Evolutionary conservation across 2,329 filamentous ascomycete species (phyloP), one percentile per base, ranked within the genome.

Genomic region (Thermoascus crustaceus): DNA sequence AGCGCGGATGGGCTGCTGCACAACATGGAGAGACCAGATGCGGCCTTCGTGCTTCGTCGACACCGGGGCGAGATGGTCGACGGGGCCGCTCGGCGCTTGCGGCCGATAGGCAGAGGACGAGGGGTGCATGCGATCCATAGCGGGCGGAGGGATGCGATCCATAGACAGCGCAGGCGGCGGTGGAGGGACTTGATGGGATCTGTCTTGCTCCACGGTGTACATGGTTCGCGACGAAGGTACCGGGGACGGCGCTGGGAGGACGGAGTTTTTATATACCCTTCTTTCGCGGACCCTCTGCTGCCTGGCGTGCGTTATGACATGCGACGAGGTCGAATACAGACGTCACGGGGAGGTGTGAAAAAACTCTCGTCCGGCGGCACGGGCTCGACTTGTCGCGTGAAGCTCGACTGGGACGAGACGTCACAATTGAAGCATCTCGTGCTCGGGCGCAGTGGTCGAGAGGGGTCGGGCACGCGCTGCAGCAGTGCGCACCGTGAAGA

Each of bases 1-100:
- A 46, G 91, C 91, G 51, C 91, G 79, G 51, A 85, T 74, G 33
- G 91, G 91, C 61, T 96, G 87, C 66, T 98, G 91, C 47, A 85
- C 79, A 41, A 95, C 85, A 46, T 80, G 70, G 33, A 94, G 73
- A 42, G 79, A 82, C 60, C 61, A 69, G 27, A 61, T 61, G 19
- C 64, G 60, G 29, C 63, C 64, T 17, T 67, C 60, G 32, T 59
- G 64, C 25, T 60, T 48, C 33, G 60, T 64, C 5, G 58, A 55
- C 13, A 64, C 49, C 5, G 64, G 54, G 5, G 56, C 54, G n/a
- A 66, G 55, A 32, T 58, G 55, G 32, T 57, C 52, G 35, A 59
- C 44, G 20, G 58, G 49, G 27, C 47, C 53, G 38, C 45, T 46
- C 32, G 58, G 46, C 19, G 54, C 54, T 35, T 57, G 51, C 35